Evolutionary conservation across 345 rosid species (phyloP), one percentile per base, ranked within the genome.

Genomic region (Erucastrum elatum): DNA sequence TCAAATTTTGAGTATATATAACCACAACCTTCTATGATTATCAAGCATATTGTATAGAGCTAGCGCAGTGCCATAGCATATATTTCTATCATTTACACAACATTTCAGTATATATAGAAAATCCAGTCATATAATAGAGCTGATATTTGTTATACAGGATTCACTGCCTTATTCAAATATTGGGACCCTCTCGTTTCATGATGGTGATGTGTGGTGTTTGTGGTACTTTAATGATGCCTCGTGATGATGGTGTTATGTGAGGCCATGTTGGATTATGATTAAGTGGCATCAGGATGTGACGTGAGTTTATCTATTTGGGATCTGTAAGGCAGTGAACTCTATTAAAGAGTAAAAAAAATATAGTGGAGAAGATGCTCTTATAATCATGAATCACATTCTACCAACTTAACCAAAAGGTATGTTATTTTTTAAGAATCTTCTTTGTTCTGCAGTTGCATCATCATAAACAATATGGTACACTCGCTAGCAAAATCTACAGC

Each of bases 31-130:
- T 63, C n/a, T 51, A 55, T 70, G 7, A 41, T 17, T 66, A 39
- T 66, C 63, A 72, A 66, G 64, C 81, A 66, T 71, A 25, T 8
- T 65, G 62, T 73, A 60, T 59, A 71, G 76, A 77, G 65, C 5
- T 63, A 30, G 27, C 46, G 30, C 64, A 21, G 49, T 62, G 56
- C 46, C 12, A 39, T 39, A 39, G 21, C 51, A 44, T 55, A 41
- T 75, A 37, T 33, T 10, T 56, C 16, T 25, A 7, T 37, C 35
- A 55, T 53, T 30, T 13, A 10, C 74, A 56, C 12, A 27, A 15
- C 2, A 26, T 68, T 12, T 7, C 21, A 21, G 21, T 21, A 21
- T 60, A 16, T 75, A 34, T 55, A 66, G 62, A 66, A 11, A 12
- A 5, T 75, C 17, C 8, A 35, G 71, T 66, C 26, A 13, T 53